Evolutionary conservation across 1,284 basidiomycete genomes (phyloP).

Genomic region (Macrocybe sp.): DNA sequence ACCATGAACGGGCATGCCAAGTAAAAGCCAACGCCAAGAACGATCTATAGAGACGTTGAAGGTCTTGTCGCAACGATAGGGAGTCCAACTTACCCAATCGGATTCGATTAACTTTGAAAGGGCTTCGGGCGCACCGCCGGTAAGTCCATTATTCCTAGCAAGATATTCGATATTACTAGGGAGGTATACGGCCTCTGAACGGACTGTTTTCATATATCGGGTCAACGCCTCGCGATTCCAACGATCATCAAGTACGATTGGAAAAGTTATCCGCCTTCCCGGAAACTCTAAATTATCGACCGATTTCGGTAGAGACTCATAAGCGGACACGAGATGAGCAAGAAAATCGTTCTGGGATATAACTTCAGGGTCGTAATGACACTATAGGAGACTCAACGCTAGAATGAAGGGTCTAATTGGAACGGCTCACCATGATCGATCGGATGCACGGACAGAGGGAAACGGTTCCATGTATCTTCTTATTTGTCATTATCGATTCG

Average conservation of each 20-base stretch:
- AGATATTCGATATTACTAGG: slow-evolving; percentile 68
- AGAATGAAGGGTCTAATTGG: too few relatives aligned
- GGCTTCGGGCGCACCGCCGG: slow-evolving; percentile 35
- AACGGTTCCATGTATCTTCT: too few relatives aligned
- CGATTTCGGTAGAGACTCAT: slow-evolving; percentile 10
- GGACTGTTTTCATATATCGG: slow-evolving; percentile 75
- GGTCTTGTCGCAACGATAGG: not conserved
- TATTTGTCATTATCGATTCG: too few relatives aligned
- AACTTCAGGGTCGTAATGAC: too few relatives aligned
- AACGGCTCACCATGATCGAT: too few relatives aligned
- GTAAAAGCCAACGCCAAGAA: slow-evolving; percentile 60
- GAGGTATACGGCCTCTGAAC: slow-evolving; percentile 77
- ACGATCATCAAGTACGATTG: slow-evolving; percentile 58
- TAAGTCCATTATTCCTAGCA: slow-evolving; percentile 57
- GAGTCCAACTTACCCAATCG: slow-evolving; percentile 37
- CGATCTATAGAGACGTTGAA: slow-evolving; percentile 32
- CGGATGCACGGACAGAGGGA: too few relatives aligned
- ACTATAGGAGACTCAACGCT: too few relatives aligned
- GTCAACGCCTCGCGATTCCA: slow-evolving; percentile 23
- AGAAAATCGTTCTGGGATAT: too few relatives aligned
- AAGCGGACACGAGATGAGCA: too few relatives aligned
- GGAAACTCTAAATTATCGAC: slow-evolving; percentile 40
- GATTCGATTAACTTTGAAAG: slow-evolving; percentile 40
- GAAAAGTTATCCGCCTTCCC: slow-evolving; percentile 52
- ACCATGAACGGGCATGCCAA: slow-evolving; percentile 57